phyloP scores from a whole-genome alignment of 108 stramenopile genomes.

The Phaeodactylum tricornutum region DNA sequence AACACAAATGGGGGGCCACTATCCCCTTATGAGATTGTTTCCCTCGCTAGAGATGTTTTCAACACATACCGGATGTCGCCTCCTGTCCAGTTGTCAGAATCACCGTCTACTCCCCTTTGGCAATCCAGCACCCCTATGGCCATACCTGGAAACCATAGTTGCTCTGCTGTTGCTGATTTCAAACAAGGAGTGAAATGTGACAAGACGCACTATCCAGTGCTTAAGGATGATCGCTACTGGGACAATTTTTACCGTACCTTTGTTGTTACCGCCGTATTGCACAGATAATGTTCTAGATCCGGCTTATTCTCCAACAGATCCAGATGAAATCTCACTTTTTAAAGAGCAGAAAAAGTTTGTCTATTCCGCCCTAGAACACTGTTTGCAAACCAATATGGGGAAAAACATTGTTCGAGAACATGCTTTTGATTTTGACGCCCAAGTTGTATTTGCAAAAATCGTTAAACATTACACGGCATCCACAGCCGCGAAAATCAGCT shows the following conservation, averaged over 20 bases:
- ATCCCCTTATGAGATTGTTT: too few relatives aligned
- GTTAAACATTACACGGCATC: neutral
- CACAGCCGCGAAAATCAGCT: neutral
- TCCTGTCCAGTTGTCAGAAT: too few relatives aligned
- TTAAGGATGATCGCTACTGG: conserved; percentile 12
- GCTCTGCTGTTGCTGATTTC: too few relatives aligned
- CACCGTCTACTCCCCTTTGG: too few relatives aligned
- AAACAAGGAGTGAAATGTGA: conserved; percentile 14
- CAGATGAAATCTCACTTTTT: neutral
- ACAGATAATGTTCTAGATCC: conserved; percentile 7
- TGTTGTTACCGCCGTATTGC: neutral
- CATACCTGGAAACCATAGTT: too few relatives aligned
- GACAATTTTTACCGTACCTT: conserved; percentile 5
- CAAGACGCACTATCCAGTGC: neutral
- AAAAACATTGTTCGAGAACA: conserved; percentile 3
- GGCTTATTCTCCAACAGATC: conserved; percentile 6
- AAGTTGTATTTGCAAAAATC: conserved; percentile 4
- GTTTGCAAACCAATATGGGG: conserved; percentile 4
- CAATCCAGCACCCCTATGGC: too few relatives aligned
- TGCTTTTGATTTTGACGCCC: conserved; percentile 8
- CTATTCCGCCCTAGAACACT: neutral
- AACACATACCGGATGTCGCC: too few relatives aligned
- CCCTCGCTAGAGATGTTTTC: too few relatives aligned
- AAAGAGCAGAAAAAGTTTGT: conserved; percentile 6
- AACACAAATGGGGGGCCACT: too few relatives aligned